These are phyloP conservation scores for Monosporascus sp. DNA, from an alignment of 2,329 filamentous ascomycete species.

Conservation along the genomic window DNA sequence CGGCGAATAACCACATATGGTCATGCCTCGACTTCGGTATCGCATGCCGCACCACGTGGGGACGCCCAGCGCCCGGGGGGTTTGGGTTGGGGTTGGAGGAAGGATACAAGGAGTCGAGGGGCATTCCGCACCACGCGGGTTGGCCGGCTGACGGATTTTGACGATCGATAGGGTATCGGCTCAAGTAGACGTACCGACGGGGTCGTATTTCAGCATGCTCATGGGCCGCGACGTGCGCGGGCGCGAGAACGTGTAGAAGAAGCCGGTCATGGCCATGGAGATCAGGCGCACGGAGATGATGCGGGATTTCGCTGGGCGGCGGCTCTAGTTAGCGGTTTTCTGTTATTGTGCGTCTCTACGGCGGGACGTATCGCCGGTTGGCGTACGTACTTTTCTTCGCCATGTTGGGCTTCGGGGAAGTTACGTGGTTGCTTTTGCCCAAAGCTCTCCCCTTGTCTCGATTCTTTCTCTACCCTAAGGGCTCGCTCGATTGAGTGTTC, in stretches of 20 bases:
- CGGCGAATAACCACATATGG: too few species aligned
- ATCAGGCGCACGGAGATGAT: slow-evolving; percentile 89
- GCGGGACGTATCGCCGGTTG: neutral
- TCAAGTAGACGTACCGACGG: slow-evolving; percentile 64
- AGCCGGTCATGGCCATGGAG: slow-evolving; percentile 98
- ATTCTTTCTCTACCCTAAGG: neutral
- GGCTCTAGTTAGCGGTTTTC: slow-evolving; percentile 2
- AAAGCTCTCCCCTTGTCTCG: neutral
- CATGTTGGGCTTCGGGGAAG: slow-evolving; percentile 22
- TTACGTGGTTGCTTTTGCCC: neutral
- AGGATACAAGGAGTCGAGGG: neutral
- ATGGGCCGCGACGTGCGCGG: slow-evolving; percentile 77
- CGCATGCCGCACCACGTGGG: neutral
- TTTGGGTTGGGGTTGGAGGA: neutral
- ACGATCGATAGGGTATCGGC: neutral
- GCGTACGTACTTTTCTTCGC: slow-evolving; percentile 36
- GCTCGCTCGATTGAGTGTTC: neutral
- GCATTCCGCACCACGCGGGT: neutral
- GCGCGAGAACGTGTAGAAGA: slow-evolving; percentile 86
- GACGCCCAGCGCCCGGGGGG: neutral
- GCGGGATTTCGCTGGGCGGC: slow-evolving; percentile 72
- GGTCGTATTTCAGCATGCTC: slow-evolving; percentile 98
- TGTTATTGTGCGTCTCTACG: neutral
- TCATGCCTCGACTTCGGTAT: too few species aligned
- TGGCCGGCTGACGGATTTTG: neutral